Evolutionary conservation across 2,329 filamentous ascomycete genomes (phyloP), one percentile per base, ranked within the genome.

Genomic region (Diaporthe citrichinensis): DNA sequence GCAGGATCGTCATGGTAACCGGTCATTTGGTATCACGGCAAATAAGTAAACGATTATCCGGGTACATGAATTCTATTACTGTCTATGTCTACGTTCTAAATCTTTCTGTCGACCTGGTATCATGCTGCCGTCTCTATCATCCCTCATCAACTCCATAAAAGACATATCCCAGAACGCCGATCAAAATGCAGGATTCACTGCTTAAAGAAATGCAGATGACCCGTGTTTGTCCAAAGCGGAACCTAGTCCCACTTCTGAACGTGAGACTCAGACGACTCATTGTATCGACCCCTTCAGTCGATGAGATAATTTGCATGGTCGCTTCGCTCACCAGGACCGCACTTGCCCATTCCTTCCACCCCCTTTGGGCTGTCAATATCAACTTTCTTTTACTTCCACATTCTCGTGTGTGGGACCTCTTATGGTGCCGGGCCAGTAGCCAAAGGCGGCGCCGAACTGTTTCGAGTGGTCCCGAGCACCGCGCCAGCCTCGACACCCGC

Each of bases 91-190:
- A 53, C 46, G 20, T 25, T 20, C 15, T 39, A 28, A 39, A 20
- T 25, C 23, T 46, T 55, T 53, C 46, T 51, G n/a, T 53, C 31
- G 46, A 51, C 31, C n/a, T 69, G 65, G 49, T 69, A 69, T 69
- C 65, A 69, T 69, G 65, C 65, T 41, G 65, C 65, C 65, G n/a
- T 69, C 65, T 69, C 34, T 55, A 55, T 69, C 65, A 55, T 55
- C 23, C 49, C 65, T 69, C 65, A 69, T 69, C 23, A 55, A 69
- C 65, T 55, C 65, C 49, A 51, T 36, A 17, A 68, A 69, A 53
- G 9, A 12, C 9, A 23, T 8, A 20, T 55, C 5, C 46, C 65
- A 55, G 1, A 69, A 69, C 65, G 49, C 65, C 65, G 34, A 46
- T 20, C 65, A 62, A 28, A 55, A 39, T 53, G 46, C 65, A 55